Evolutionary conservation across 352 stramenopile genomes (phyloP).

Genomic region (Plasmopara halstedii): DNA sequence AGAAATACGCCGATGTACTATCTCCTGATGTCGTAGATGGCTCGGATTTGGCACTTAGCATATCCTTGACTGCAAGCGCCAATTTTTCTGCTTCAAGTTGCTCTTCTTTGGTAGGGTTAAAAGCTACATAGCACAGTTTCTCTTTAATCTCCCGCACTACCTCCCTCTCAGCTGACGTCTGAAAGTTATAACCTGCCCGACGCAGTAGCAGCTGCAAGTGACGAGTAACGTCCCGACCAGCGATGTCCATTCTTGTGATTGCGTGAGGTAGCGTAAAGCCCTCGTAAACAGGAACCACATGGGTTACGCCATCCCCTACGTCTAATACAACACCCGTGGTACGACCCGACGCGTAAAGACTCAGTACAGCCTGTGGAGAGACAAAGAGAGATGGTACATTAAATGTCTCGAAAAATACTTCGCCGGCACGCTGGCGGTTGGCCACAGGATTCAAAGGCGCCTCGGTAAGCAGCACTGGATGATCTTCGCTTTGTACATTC

Average conservation of each 20-base stretch:
- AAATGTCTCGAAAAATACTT: constrained; percentile 85
- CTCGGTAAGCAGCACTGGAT: constrained; percentile 80
- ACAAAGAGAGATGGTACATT: constrained; percentile 84
- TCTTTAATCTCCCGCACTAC: constrained; percentile 88
- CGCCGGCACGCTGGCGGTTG: constrained; percentile 69
- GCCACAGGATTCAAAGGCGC: constrained; percentile 65
- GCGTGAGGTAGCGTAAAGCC: constrained; percentile 75
- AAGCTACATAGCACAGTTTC: constrained; percentile 79
- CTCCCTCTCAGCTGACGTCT: constrained; percentile 83
- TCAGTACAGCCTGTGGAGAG: constrained; percentile 78
- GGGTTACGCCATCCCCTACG: constrained; percentile 80
- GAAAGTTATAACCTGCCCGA: constrained; percentile 78
- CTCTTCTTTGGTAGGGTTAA: constrained; percentile 80
- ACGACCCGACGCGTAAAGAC: constrained; percentile 82
- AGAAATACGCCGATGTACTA: constrained; percentile 65
- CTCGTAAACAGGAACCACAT: constrained; percentile 85
- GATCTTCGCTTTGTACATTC: constrained; percentile 79
- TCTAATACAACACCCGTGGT: constrained; percentile 85
- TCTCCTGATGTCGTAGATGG: constrained; percentile 21
- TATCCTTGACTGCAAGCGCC: constrained; percentile 37
- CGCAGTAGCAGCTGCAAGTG: constrained; percentile 74
- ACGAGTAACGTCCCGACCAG: constrained; percentile 75
- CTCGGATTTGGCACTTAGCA: constrained; percentile 46
- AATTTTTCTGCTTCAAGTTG: constrained; percentile 70
- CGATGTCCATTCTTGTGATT: constrained; percentile 75